Evolutionary conservation across 257 asterid genomes (phyloP).

Genomic region (Cynanchum wilfordii): DNA sequence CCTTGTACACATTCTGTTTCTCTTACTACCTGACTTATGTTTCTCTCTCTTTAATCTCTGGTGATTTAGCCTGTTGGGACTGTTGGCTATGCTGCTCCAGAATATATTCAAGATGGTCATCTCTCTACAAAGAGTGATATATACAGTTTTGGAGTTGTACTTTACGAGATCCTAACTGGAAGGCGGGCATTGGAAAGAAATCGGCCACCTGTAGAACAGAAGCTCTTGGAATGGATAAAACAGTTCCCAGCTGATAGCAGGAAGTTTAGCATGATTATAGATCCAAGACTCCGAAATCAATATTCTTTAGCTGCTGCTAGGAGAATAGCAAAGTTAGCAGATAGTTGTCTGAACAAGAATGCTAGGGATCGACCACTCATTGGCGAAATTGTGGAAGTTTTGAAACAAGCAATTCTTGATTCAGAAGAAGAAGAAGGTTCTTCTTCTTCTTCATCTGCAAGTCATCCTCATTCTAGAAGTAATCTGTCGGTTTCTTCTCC

Average conservation of each 20-base stretch:
- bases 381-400: slow-evolving; percentile 57
- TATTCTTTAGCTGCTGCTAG: slow-evolving; percentile 58
- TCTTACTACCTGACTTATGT: too few species aligned
- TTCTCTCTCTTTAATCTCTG: background rate
- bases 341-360: slow-evolving; percentile 59
- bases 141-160: slow-evolving; percentile 91
- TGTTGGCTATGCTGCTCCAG: slow-evolving; percentile 91
- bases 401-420: slow-evolving; percentile 65
- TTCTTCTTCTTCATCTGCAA: slow-evolving; percentile 19
- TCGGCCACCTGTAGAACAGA: slow-evolving; percentile 55
- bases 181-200: slow-evolving; percentile 67
- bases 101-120: slow-evolving; percentile 69
- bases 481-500: slow-evolving; percentile 9
- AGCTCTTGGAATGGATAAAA: slow-evolving; percentile 78
- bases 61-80: slow-evolving; percentile 78
- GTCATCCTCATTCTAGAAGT: slow-evolving; percentile 17
- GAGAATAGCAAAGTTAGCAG: slow-evolving; percentile 71
- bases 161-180: slow-evolving; percentile 77
- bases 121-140: slow-evolving; percentile 71
- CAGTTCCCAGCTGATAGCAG: slow-evolving; percentile 61
- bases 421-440: slow-evolving; percentile 34
- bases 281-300: slow-evolving; percentile 55
- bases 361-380: slow-evolving; percentile 74
- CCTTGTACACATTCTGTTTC: background rate
- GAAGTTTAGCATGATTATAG: slow-evolving; percentile 67